Conservation (phyloP, 2,329 filamentous ascomycete genomes). For the Penicillium oxalicum region DNA sequence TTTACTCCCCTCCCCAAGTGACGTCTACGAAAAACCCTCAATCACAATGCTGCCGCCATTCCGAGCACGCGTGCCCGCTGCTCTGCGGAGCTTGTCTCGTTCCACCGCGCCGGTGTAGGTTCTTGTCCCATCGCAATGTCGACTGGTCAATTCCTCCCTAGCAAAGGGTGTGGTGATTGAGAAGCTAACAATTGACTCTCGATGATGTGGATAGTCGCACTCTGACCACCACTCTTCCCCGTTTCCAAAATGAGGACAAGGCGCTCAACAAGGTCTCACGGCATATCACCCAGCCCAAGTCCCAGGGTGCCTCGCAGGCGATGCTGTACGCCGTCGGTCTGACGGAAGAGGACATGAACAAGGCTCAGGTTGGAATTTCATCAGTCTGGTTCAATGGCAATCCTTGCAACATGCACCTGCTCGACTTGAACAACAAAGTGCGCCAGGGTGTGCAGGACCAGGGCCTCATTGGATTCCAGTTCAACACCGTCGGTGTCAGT, state of each 20-base stretch:
- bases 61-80: conserved; percentile 22
- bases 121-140: neutral
- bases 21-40: neutral
- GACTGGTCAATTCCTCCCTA: neutral
- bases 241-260: conserved; percentile 44
- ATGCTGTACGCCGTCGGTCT: conserved; percentile 98
- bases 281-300: conserved; percentile 90
- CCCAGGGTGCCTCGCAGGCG: conserved; percentile 94
- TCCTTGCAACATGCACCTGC: conserved; percentile 97
- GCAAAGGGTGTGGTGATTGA: neutral
- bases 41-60: conserved; percentile 20
- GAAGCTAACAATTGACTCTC: neutral
- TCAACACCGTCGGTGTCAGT: conserved; percentile 98
- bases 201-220: conserved; percentile 23
- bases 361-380: conserved; percentile 95
- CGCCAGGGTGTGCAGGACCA: conserved; percentile 66
- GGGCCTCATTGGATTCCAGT: conserved; percentile 86
- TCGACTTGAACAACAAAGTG: conserved; percentile 78
- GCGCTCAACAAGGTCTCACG: conserved; percentile 76
- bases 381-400: conserved; percentile 98
- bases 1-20: conserved; percentile 5
- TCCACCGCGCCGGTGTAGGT: conserved; percentile 16
- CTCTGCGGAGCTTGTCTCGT: conserved; percentile 22
- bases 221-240: conserved; percentile 43
- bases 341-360: conserved; percentile 80